A percentile compares a stretch with the other conserved stretches of the same genome.
Conservation (phyloP, 257 asterid genomes). For the Petrea volubilis region DNA sequence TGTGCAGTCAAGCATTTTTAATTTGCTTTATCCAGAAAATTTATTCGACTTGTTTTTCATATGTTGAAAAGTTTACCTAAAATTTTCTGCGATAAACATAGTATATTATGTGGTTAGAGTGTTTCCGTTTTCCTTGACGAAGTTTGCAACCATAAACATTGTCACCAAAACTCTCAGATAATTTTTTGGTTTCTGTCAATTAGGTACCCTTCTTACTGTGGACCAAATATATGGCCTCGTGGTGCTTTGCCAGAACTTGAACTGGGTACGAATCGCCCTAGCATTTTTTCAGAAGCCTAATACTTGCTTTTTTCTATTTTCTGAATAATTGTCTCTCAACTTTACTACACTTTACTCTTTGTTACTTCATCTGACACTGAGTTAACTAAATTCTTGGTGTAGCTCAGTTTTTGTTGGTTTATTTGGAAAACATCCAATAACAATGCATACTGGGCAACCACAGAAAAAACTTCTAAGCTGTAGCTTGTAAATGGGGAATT, state of each 20-base stretch:
- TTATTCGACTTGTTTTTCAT: neutral
- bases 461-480: too few relatives aligned
- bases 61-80: constrained; percentile 8
- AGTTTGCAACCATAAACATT: neutral
- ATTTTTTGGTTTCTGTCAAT: constrained; percentile 19
- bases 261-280: constrained; percentile 46
- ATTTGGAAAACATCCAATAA: neutral
- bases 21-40: neutral
- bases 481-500: constrained; percentile 3
- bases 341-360: constrained; percentile 4
- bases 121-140: constrained; percentile 3
- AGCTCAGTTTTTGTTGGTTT: neutral
- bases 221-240: constrained; percentile 81
- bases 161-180: neutral
- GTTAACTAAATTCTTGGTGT: neutral
- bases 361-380: neutral
- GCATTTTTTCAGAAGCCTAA: constrained; percentile 10
- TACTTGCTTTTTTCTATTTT: neutral
- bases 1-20: neutral
- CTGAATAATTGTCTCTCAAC: neutral
- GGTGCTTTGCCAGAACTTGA: constrained; percentile 81
- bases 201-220: constrained; percentile 92
- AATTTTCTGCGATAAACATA: neutral
- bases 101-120: neutral
- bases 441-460: neutral